Evolutionary conservation across 2,329 filamentous ascomycete species (phyloP), one percentile per base, ranked within the genome.

Genomic region (Sarocladium brachiariae): DNA sequence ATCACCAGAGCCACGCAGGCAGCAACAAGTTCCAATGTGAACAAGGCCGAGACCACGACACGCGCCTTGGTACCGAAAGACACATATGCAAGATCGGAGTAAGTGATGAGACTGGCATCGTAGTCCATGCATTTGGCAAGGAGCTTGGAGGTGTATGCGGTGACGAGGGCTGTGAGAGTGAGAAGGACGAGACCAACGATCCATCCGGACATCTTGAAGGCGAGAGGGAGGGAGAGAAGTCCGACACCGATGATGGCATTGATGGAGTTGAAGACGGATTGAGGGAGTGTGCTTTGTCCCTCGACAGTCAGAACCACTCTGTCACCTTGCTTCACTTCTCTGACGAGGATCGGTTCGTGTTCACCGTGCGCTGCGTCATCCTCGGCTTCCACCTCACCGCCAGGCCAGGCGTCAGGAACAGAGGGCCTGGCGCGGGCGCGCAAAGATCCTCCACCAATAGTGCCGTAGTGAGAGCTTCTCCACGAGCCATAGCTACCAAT

Each of bases 251-350:
- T 92, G 53, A 96, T 72, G 48, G 95, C 89, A 56, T 96, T 96
- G 64, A 92, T 92, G 2, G 89, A 95, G 69, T 99, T 99, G 75
- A 97, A 95, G 55, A 96, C 80, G 6, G 92, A 97, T 70, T 97
- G 92, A 0, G 90, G 90, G 14, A 97, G 75, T 1, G 92, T 99
- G n/a, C 89, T 95, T 70, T 95, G 90, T 34, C 92, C 92, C 54
- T 95, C 86, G 2, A 96, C 84, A 2, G 92, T 80, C 58, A 92
- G 80, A 51, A 96, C 81, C 45, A 92, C 80, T 61, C 86, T 89
- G 37, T 93, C 89, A 57, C 93, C 89, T 59, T 93, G 87, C 63
- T 95, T 87, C 11, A 96, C 79, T 65, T 91, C 87, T 70, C 90
- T 92, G 50, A 96, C 84, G n/a, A 96, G 71, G 51, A 96, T 77